A percentile compares a stretch with the other conserved stretches of the same genome.
Evolutionary conservation across 805 yeast genomes (phyloP).

Genomic region (Myxozyma vanderwaltii): DNA sequence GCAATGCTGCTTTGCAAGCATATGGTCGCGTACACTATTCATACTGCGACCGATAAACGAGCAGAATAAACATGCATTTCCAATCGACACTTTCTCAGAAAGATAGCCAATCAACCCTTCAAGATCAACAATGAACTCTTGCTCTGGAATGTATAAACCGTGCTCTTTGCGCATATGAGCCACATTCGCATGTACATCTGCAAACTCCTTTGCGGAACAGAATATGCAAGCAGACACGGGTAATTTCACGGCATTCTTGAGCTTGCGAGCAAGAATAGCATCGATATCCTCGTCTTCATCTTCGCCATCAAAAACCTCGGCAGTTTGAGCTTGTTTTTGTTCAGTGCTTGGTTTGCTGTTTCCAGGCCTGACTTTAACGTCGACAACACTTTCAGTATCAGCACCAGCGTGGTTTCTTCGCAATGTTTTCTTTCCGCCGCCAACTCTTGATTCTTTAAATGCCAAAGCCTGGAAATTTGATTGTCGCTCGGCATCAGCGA

Average conservation of each 20-base stretch:
- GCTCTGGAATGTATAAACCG: constrained; percentile 88
- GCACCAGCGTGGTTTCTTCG: constrained; percentile 2
- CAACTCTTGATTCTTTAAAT: constrained; percentile 20
- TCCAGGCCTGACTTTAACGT: neutral
- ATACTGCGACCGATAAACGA: constrained; percentile 78
- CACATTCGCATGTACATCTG: constrained; percentile 59
- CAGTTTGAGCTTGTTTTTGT: neutral
- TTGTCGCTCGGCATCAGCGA: neutral
- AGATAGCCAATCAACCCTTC: constrained; percentile 74
- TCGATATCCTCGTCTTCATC: constrained; percentile 31
- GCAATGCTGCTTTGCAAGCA: constrained; percentile 82
- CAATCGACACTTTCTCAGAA: constrained; percentile 78
- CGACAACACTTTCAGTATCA: neutral
- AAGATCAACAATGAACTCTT: constrained; percentile 63
- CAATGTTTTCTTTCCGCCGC: constrained; percentile 23
- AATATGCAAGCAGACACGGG: constrained; percentile 46
- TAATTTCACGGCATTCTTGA: constrained; percentile 33
- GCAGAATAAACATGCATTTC: constrained; percentile 82
- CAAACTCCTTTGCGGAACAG: constrained; percentile 51
- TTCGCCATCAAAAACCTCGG: constrained; percentile 10
- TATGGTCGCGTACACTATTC: constrained; percentile 88
- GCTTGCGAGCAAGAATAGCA: constrained; percentile 24
- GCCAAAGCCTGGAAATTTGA: neutral
- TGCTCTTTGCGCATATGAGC: constrained; percentile 77
- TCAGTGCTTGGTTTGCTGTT: neutral